Conservation (phyloP, 2,329 filamentous ascomycete species). For the Pseudogymnoascus sp. region DNA sequence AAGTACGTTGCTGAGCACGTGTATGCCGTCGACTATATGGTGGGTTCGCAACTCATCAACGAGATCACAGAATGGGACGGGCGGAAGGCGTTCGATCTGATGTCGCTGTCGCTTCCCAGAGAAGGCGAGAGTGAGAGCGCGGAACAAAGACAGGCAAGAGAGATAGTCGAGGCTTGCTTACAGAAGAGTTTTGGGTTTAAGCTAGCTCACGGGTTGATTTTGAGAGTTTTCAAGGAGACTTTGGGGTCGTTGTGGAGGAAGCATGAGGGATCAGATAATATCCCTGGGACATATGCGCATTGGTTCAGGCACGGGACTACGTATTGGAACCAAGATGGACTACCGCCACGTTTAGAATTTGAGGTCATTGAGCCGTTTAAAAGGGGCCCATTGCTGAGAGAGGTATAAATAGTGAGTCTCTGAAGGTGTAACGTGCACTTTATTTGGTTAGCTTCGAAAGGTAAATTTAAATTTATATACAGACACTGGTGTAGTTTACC, state of each 20-base stretch:
- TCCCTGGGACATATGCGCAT: conserved; percentile 46
- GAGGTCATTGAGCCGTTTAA: conserved; percentile 34
- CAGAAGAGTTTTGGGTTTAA: conserved; percentile 48
- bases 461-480: background rate
- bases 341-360: conserved; percentile 34
- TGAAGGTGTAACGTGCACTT: background rate
- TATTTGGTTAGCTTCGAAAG: background rate
- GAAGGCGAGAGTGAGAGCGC: conserved; percentile 35
- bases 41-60: conserved; percentile 46
- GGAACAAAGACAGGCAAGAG: conserved; percentile 42
- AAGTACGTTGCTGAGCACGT: conserved; percentile 43
- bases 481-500: background rate
- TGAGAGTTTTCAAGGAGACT: conserved; percentile 43
- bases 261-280: conserved; percentile 41
- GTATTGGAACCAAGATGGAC: conserved; percentile 39
- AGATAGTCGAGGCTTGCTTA: conserved; percentile 47
- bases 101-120: conserved; percentile 38
- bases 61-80: conserved; percentile 47
- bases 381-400: conserved; percentile 31
- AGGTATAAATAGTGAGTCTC: conserved; percentile 13
- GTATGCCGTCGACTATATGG: conserved; percentile 45
- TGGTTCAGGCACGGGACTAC: conserved; percentile 47
- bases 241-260: conserved; percentile 48
- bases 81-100: conserved; percentile 41
- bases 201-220: conserved; percentile 47